Conservation (phyloP, 2,329 filamentous ascomycete genomes). For the Colletotrichum somersetense region DNA sequence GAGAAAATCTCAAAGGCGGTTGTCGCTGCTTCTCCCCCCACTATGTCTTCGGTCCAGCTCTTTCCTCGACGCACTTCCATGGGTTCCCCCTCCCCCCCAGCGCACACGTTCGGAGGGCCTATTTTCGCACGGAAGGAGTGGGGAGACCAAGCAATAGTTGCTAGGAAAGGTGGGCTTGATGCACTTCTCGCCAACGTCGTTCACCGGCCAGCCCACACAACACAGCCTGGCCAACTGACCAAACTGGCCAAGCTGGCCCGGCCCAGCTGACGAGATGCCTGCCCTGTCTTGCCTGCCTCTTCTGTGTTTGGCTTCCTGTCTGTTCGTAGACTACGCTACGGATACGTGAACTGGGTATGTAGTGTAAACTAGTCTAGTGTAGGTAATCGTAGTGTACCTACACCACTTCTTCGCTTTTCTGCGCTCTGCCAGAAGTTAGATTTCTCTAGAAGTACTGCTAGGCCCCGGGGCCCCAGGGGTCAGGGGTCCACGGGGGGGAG, state of each 20-base stretch:
- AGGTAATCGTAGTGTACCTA: too few relatives aligned
- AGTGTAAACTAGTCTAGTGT: too few relatives aligned
- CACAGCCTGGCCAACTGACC: not conserved
- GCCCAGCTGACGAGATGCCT: conserved; percentile 16
- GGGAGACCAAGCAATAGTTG: conserved; percentile 35
- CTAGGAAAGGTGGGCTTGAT: conserved; percentile 31
- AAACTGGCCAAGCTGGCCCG: not conserved
- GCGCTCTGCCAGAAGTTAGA: conserved; percentile 16
- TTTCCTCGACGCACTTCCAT: conserved; percentile 27
- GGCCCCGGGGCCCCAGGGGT: not conserved
- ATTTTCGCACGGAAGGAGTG: conserved; percentile 33
- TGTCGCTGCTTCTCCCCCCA: not conserved
- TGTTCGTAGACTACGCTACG: not conserved
- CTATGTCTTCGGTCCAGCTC: conserved; percentile 11
- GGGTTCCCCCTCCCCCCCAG: not conserved
- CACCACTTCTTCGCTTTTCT: conserved; percentile 13
- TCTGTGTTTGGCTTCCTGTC: not conserved
- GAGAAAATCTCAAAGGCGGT: conserved; percentile 9
- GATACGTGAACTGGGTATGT: not conserved
- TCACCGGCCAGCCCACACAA: conserved; percentile 14
- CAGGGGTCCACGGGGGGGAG: conserved; percentile 27
- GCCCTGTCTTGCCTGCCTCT: not conserved
- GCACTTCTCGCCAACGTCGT: conserved; percentile 30
- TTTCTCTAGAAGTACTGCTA: conserved; percentile 7
- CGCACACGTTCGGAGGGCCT: conserved; percentile 30